Evolutionary conservation across 441 rosid species (phyloP), one percentile per base, ranked within the genome.

Genomic region (Pelargonium fulgidum): DNA sequence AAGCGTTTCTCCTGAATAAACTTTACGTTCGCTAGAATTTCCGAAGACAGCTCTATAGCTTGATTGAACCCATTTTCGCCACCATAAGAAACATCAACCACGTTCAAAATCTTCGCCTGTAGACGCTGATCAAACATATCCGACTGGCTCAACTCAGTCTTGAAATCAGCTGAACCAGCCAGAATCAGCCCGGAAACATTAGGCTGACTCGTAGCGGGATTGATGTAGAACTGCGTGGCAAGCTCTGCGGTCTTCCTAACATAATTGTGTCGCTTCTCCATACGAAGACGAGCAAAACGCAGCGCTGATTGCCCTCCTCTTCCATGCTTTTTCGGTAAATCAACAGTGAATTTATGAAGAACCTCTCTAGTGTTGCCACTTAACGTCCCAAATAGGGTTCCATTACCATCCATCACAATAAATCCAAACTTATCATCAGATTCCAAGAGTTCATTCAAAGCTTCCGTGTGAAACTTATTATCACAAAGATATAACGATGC

Each of bases 241-340:
- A 73, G 64, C 50, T 75, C 70, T 12, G 62, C 70, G 3, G 72
- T 39, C 59, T 73, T 42, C 72, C 72, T 62, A 7, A 73, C 71
- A 64, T 68, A 64, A 48, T 56, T 64, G 66, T 64, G 77, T n/a
- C 69, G 72, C 61, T 74, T 74, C 73, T 74, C 69, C 11, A 39
- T 19, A 16, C 62, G 65, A 69, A 74, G 69, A 13, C 62, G 73
- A 9, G 69, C 68, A 26, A 74, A 64, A 19, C 73, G 22, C 16
- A 47, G 45, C 5, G 74, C 71, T 22, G 74, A 66, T 41, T 75
- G 78, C 24, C 71, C 74, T 16, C 71, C 71, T 70, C 73, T 75
- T 22, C 71, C 70, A 36, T 75, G 70, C 24, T 75, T 70, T 65
- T 45, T 70, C 2, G 70, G 77, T 4, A 75, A 67, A 36, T 75